Base-by-base conservation (phyloP, 768 basidiomycete genomes). In the Naganishia onofrii region DNA sequence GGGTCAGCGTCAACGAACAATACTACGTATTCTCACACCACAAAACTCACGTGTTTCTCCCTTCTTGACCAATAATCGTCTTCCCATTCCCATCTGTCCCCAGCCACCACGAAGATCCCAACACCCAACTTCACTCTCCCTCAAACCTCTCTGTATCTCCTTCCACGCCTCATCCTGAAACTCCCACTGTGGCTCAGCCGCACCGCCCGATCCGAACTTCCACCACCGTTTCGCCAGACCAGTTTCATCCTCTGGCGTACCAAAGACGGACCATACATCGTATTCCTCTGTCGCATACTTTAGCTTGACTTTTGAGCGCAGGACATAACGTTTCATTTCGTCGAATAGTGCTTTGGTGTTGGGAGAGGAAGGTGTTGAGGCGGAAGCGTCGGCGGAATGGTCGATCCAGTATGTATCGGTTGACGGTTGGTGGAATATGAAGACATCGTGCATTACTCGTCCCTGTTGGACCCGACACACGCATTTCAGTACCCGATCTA, bases 261-360 rank as follows among this genome's bases (percentile, higher is more conserved):
- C 70, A 31, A 60, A 48, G 29, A 69, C 53, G 0, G 88, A 86
- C 88, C 90, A 95, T 15, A 91, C 85, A 73, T 89, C 88, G 81
- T 87, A 92, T 72, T 92, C 86, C 0, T 86, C 85, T 4, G 90
- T 87, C 4, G 89, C 89, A 76, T 92, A 89, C 66, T 86, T 84
- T 28, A 97, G 83, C 77, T 88, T 89, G 44, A 97, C 92, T 77
- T 92, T 94, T 17, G 93, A 89, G 6, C 95, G 89, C 0, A 99
- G 85, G 48, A 94, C 85, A 80, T 90, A 91, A 15, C 88, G 88
- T 76, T 91, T 93, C 72, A 98, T 84, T 69, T 90, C 82, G n/a
- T 87, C 77, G 17, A 88, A 79, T 32, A 96, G 83, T 0, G 89
- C 80, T 76, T 73, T 63, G 1, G 60, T 63, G 32, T 63, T 42